These are phyloP conservation scores for Leishmania tarentolae DNA, from an alignment of 208 protist genomes.

Conservation along the genomic window DNA sequence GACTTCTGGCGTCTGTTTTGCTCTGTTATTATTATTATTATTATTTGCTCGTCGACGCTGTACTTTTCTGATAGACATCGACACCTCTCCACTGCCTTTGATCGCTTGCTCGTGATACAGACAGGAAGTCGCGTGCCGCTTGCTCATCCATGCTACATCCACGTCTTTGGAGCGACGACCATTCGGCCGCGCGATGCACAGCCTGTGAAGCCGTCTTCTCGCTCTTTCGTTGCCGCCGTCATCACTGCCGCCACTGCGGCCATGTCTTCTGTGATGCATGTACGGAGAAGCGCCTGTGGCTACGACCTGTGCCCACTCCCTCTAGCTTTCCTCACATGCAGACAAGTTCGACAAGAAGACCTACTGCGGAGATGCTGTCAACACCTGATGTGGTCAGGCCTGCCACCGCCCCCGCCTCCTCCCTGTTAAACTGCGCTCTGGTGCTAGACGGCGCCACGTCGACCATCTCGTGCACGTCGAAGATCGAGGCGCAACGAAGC, in stretches of 20 bases:
- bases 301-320: constrained; percentile 17
- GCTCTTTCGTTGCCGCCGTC: constrained; percentile 38
- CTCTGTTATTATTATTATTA: too few species aligned
- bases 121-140: not conserved
- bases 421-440: not conserved
- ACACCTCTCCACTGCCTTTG: not conserved
- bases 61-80: not conserved
- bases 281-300: constrained; percentile 39
- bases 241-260: constrained; percentile 63
- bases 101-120: not conserved
- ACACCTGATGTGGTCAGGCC: not conserved
- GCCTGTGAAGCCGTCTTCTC: constrained; percentile 30
- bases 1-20: not conserved
- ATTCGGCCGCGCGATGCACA: constrained; percentile 17
- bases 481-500: not conserved
- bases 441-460: not conserved
- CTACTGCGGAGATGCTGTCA: not conserved
- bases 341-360: not conserved
- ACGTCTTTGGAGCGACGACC: constrained; percentile 32
- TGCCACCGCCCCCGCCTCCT: not conserved
- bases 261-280: constrained; percentile 41
- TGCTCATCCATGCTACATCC: constrained; percentile 38
- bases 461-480: not conserved
- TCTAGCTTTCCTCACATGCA: not conserved
- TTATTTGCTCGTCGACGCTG: not conserved